phyloP scores from a whole-genome alignment of 768 basidiomycete species.

The Naganishia antarctica region DNA sequence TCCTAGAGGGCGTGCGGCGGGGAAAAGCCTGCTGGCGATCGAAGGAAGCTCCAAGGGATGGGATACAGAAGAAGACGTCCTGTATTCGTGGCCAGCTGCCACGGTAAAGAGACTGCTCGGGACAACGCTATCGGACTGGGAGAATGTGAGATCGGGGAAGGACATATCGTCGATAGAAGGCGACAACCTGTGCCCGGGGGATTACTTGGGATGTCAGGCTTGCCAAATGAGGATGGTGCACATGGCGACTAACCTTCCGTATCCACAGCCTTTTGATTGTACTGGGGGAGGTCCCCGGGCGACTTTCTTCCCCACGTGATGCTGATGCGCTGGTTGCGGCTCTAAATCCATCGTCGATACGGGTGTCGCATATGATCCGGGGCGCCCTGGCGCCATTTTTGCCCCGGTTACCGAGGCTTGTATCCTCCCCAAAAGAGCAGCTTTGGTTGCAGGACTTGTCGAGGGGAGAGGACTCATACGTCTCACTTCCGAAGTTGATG shows the following conservation, averaged over 20 bases:
- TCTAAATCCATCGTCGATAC: background rate
- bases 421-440: background rate
- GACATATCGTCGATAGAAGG: conserved; percentile 24
- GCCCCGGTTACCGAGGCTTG: background rate
- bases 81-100: background rate
- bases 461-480: conserved; percentile 22
- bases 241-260: background rate
- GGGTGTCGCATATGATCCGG: conserved; percentile 1
- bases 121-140: conserved; percentile 2
- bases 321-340: background rate
- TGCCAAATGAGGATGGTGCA: too few species aligned
- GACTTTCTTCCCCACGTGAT: background rate
- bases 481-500: background rate
- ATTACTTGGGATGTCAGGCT: too few species aligned
- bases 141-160: conserved; percentile 23
- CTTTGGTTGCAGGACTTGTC: conserved; percentile 15
- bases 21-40: conserved; percentile 27
- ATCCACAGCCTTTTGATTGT: conserved; percentile 6
- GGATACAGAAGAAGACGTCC: background rate
- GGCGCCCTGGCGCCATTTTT: background rate
- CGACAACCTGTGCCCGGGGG: background rate
- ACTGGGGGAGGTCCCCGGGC: conserved; percentile 1
- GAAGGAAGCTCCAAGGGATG: conserved; percentile 21
- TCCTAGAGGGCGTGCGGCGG: conserved; percentile 1
- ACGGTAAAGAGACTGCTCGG: conserved; percentile 1